These are phyloP conservation scores for Extremus antarcticus DNA, from an alignment of 495 filamentous ascomycete genomes.

Conservation along the genomic window DNA sequence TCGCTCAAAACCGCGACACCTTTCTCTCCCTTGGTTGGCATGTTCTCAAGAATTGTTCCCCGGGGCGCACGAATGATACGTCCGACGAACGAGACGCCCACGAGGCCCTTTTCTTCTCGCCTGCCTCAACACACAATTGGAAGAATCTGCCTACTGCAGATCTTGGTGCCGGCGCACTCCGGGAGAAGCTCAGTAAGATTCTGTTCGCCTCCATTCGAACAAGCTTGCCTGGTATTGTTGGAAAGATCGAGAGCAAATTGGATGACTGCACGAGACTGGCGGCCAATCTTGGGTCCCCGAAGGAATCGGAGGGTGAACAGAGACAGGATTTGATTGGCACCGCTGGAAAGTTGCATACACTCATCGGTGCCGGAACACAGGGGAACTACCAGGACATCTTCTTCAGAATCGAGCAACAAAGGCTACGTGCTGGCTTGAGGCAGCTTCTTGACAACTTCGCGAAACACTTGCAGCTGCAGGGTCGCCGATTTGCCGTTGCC, in stretches of 20 bases:
- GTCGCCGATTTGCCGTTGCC: background rate
- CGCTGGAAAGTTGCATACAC: background rate
- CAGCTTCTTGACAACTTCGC: background rate
- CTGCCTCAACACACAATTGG: constrained; percentile 35
- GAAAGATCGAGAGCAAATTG: constrained; percentile 41
- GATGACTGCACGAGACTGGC: constrained; percentile 29
- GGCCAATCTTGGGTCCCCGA: background rate
- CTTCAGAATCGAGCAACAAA: background rate
- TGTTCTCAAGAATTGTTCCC: constrained; percentile 24
- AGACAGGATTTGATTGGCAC: background rate
- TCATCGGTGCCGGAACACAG: background rate
- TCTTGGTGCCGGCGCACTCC: constrained; percentile 42
- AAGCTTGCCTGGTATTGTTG: constrained; percentile 49
- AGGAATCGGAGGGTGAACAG: background rate
- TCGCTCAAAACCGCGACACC: constrained; percentile 20
- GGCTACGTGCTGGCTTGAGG: background rate
- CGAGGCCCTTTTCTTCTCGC: constrained; percentile 36
- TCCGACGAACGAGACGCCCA: constrained; percentile 26
- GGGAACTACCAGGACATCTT: background rate
- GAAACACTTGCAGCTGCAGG: background rate
- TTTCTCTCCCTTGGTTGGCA: constrained; percentile 27
- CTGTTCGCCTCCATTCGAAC: constrained; percentile 44
- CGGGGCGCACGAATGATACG: constrained; percentile 1
- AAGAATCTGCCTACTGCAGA: constrained; percentile 25
- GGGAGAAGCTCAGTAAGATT: constrained; percentile 43